Percentiles rank a stretch among this genome's conserved stretches.
These are phyloP conservation scores for Colletotrichum liriopes DNA, from an alignment of 2,329 filamentous ascomycete genomes.

Conservation along the genomic window DNA sequence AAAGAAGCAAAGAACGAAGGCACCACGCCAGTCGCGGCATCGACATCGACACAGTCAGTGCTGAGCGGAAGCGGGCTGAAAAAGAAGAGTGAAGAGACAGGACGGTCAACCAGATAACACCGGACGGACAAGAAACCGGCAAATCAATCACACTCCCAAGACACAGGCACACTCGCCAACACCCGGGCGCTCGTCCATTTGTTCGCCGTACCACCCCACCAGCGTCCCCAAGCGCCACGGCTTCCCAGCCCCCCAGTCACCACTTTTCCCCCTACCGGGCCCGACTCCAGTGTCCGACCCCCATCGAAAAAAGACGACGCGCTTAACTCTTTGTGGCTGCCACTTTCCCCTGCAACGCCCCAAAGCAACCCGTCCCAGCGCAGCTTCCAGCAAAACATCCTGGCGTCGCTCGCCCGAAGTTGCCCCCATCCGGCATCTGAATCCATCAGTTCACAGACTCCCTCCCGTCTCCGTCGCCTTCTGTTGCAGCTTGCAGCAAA, in stretches of 20 bases:
- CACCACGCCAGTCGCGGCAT: not conserved
- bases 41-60: slow-evolving; percentile 11
- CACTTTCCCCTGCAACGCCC: slow-evolving; percentile 23
- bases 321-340: slow-evolving; percentile 28
- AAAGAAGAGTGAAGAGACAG: not conserved
- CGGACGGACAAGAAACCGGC: slow-evolving; percentile 36
- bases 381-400: slow-evolving; percentile 36
- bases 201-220: not conserved
- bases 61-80: slow-evolving; percentile 9
- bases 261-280: slow-evolving; percentile 10
- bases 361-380: slow-evolving; percentile 22
- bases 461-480: slow-evolving; percentile 20
- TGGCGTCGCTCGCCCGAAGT: slow-evolving; percentile 41
- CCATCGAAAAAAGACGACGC: slow-evolving; percentile 23
- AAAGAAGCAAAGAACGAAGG: slow-evolving; percentile 17
- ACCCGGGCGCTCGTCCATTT: slow-evolving; percentile 7
- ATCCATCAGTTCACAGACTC: slow-evolving; percentile 39
- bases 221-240: slow-evolving; percentile 7
- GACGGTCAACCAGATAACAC: slow-evolving; percentile 1
- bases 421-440: slow-evolving; percentile 25
- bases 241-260: slow-evolving; percentile 24
- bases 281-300: slow-evolving; percentile 16
- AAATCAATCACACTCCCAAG: slow-evolving; percentile 39
- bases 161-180: slow-evolving; percentile 28
- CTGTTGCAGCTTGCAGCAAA: slow-evolving; percentile 42